A percentile compares a stretch with the other conserved stretches of the same genome.
Conservation (phyloP, 495 filamentous ascomycete genomes). For the Podospora conica region DNA sequence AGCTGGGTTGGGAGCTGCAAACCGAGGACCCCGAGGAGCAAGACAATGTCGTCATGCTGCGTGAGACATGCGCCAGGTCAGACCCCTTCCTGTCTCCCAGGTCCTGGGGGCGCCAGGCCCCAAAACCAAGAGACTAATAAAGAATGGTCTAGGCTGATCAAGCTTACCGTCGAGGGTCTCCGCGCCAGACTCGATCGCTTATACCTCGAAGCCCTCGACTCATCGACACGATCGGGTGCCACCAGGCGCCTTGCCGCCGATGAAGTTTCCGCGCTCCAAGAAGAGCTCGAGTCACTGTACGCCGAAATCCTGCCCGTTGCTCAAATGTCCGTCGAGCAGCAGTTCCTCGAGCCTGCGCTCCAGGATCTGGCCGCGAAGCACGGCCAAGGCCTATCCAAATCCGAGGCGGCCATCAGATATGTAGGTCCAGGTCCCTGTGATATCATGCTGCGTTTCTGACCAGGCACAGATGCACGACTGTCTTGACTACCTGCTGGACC, state of each 20-base stretch:
- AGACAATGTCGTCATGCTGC: slow-evolving; percentile 29
- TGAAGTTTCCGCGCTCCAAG: slow-evolving; percentile 42
- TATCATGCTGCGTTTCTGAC: background rate
- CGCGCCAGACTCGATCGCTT: slow-evolving; percentile 41
- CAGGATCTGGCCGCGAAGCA: slow-evolving; percentile 32
- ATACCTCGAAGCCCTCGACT: slow-evolving; percentile 37
- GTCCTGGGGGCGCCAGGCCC: background rate
- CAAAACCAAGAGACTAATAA: slow-evolving; percentile 12
- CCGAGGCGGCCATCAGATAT: slow-evolving; percentile 35
- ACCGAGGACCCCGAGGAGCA: slow-evolving; percentile 34
- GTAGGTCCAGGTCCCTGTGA: slow-evolving; percentile 20
- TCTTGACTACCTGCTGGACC: slow-evolving; percentile 33
- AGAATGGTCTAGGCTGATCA: slow-evolving; percentile 33
- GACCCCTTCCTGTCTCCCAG: background rate
- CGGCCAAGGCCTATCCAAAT: slow-evolving; percentile 30
- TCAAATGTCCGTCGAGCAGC: slow-evolving; percentile 56
- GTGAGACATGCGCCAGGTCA: slow-evolving; percentile 37
- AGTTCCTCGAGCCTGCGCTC: slow-evolving; percentile 53
- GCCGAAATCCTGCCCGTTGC: slow-evolving; percentile 57
- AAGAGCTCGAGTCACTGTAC: slow-evolving; percentile 57
- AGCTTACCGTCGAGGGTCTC: slow-evolving; percentile 42
- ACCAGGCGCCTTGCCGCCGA: slow-evolving; percentile 16
- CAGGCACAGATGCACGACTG: slow-evolving; percentile 30
- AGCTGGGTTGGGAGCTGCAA: slow-evolving; percentile 42
- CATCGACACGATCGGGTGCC: slow-evolving; percentile 17